Base-by-base conservation (phyloP, 345 rosid genomes). In the Populus davidiana region DNA sequence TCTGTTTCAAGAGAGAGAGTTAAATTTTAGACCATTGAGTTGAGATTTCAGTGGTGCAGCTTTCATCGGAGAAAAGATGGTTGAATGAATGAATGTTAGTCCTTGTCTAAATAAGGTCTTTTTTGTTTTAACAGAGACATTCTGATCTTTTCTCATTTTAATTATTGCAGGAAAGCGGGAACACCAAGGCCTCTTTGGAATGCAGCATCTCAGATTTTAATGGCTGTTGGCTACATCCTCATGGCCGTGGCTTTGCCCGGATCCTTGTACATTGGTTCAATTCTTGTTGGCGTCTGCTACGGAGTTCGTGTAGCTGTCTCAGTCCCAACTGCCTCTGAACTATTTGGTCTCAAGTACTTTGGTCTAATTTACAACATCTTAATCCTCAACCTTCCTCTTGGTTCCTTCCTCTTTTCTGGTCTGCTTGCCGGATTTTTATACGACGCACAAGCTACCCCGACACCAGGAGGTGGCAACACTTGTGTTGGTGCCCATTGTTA, bases 101-200 rank as follows among this genome's bases (percentile, higher is more conserved):
- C 17, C 21, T 0, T 16, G 17, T 17, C n/a, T 17, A 14, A 16
- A 33, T 17, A 6, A 31, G 41, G 39, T 2, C 69, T 13, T 6
- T 33, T 65, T 16, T 16, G 29, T n/a, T 23, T 3, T n/a, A 23
- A n/a, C 29, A 23, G 63, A 5, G 56, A 69, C 35, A 31, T 7
- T 8, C 59, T 39, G 13, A 44, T 62, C 23, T 29, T 13, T 0
- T 7, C 27, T 3, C 29, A 18, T 77, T 70, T 69, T 52, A 8
- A 0, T 16, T 54, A 21, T 29, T 56, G 39, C 87, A 95, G 99
- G 87, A 92, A 86, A 84, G 86, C 87, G 52, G 99, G 96, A 87
- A 85, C 89, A 31, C 97, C 98, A 31, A 91, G 99, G 78, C 99
- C 99, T 23, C 81, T 91, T 4, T 95, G 99, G 98, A 95, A 93